Evolutionary conservation across 164 flowering plant species (phyloP), one percentile per base, ranked within the genome.

Genomic region (Aristolochia californica): DNA sequence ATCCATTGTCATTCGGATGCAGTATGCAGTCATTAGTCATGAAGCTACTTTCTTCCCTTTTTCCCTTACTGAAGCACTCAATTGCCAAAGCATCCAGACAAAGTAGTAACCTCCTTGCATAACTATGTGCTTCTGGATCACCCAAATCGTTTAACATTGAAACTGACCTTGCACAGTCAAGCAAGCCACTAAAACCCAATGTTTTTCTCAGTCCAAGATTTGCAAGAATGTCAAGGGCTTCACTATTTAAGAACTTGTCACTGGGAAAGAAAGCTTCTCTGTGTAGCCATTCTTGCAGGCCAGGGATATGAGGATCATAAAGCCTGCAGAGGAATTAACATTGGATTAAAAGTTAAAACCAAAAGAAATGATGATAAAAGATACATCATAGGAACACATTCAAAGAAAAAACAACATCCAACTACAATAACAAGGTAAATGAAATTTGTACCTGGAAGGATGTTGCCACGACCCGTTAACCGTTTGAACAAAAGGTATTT

Each of bases 241-340:
- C 84, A 47, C 78, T 66, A 60, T 75, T 78, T 44, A 74, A 75
- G 63, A 88, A 91, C 49, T 74, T 67, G 1, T 78, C 83, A 66
- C 85, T 79, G 59, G 98, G 98, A 71, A 91, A 91, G 75, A 79
- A 91, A 27, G 73, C 75, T 56, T 78, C 83, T 61, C 28, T 66
- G 58, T 83, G 86, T 48, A 91, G 83, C 57, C 87, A 20, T 63
- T 77, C 66, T 58, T 64, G 75, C 44, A 87, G 67, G 64, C 78
- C 91, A 57, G 82, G 79, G 47, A 88, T 72, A 55, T 94, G 96
- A 64, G 98, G 95, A 79, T 91, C 98, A 74, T 88, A 91, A 45
- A 91, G 87, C 82, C 98, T 91, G 88, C 69, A 58, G 72, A 63
- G 65, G 57, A 56, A 40, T 28, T 2, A 14, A 1, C 30, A 54